Base-by-base conservation (phyloP, 2,329 filamentous ascomycete genomes). In the Didymella segeticola region DNA sequence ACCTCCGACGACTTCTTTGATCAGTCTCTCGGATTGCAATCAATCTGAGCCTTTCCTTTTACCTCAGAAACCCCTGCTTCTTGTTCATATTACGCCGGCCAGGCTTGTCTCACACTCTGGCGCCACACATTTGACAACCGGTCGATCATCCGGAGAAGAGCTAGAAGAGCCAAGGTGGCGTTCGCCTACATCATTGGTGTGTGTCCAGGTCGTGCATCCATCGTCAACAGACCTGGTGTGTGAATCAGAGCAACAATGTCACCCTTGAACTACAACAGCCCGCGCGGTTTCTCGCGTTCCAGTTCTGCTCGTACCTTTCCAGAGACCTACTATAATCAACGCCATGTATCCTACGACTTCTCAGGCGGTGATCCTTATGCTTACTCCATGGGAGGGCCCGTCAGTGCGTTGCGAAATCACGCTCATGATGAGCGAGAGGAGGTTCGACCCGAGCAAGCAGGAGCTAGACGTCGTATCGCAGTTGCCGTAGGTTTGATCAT, bases 401-500 rank as follows among this genome's bases (percentile, higher is more conserved):
- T 64, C n/a, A 64, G 54, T 12, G 51, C 59, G 12, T 39, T 58
- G 17, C 60, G 60, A 26, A 47, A 41, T 23, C 47, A 58, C 33
- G 20, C 36, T 41, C 45, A 38, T 22, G 27, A 47, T 19, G 49
- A 50, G 26, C 53, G 56, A 43, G 66, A 69, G 11, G 64, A 70
- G 12, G 50, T 42, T 15, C 19, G 37, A 12, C 41, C 68, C 33
- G 77, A 79, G 14, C 66, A 64, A 36, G 69, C 66, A 25, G 68
- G 70, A 15, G 64, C 77, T 20, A 77, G 82, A 52, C 76, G 80
- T 50, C 80, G 84, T 43, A 85, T 85, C 43, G 79, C 72, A 30
- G 66, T 76, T 51, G 73, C 73, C 37, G 73, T 75, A 63, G 64
- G 73, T 71, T 17, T 4, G 4, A 27, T 11, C 9, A 19, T 17